These are phyloP conservation scores for Vanilla planifolia DNA, from an alignment of 106 monocot genomes.

Conservation along the genomic window DNA sequence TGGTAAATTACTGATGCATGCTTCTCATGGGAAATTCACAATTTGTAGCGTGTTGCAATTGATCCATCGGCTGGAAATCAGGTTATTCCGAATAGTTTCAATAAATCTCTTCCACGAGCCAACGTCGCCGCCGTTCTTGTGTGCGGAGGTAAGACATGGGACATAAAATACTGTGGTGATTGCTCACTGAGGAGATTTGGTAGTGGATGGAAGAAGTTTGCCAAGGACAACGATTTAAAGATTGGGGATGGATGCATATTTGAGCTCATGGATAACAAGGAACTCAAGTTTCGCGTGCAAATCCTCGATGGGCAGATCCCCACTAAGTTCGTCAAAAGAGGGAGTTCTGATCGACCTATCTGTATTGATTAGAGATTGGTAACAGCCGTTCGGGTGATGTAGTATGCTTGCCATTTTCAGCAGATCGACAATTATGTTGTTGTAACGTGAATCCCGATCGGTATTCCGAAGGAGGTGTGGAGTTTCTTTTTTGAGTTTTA, in stretches of 20 bases:
- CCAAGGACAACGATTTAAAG: conserved; percentile 29
- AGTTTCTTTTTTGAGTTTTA: too few relatives aligned
- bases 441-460: too few relatives aligned
- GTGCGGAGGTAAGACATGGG: conserved; percentile 23
- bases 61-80: neutral
- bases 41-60: neutral
- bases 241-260: conserved; percentile 54
- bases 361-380: too few relatives aligned
- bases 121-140: conserved; percentile 5
- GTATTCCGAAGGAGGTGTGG: too few relatives aligned
- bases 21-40: neutral
- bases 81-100: conserved; percentile 34
- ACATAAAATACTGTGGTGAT: conserved; percentile 25
- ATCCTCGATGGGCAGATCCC: conserved; percentile 40
- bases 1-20: conserved; percentile 21
- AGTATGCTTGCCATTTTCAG: too few relatives aligned
- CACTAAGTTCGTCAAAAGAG: neutral
- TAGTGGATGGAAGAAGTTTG: conserved; percentile 36
- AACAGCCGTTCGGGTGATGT: too few relatives aligned
- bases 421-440: too few relatives aligned
- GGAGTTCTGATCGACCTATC: conserved; percentile 13
- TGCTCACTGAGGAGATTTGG: conserved; percentile 8
- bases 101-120: conserved; percentile 18
- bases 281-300: conserved; percentile 31
- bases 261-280: conserved; percentile 34